These are phyloP conservation scores for Colletotrichum somersetense DNA, from an alignment of 2,329 filamentous ascomycete species.

Conservation along the genomic window DNA sequence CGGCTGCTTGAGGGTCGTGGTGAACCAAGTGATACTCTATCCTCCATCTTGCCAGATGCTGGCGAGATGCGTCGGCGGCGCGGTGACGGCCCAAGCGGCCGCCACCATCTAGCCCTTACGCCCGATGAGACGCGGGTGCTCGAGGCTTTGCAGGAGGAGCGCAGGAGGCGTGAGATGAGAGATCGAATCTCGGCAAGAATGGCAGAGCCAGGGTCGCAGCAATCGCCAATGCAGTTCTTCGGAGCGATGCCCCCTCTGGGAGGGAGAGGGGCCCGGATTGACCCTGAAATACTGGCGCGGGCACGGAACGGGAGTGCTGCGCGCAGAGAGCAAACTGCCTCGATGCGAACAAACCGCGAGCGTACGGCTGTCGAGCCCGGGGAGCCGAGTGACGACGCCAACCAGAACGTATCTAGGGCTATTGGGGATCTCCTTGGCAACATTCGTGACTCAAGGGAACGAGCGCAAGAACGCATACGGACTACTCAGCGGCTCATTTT, in stretches of 20 bases:
- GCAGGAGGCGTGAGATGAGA: constrained; percentile 61
- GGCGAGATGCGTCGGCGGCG: constrained; percentile 36
- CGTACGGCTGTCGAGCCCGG: constrained; percentile 11
- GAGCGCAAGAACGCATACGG: constrained; percentile 51
- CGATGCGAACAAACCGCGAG: constrained; percentile 18
- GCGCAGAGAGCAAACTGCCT: constrained; percentile 29
- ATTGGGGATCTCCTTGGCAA: constrained; percentile 55
- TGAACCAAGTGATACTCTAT: constrained; percentile 56
- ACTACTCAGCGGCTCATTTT: constrained; percentile 50
- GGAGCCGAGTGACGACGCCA: constrained; percentile 38
- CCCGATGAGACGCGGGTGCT: constrained; percentile 68
- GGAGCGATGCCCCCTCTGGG: constrained; percentile 17
- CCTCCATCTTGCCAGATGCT: constrained; percentile 45
- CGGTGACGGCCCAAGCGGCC: constrained; percentile 31
- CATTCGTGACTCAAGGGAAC: constrained; percentile 54
- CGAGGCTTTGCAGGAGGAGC: constrained; percentile 67
- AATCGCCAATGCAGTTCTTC: constrained; percentile 19
- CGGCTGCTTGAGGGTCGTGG: constrained; percentile 62
- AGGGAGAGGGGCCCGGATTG: constrained; percentile 25
- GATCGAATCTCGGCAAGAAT: constrained; percentile 40
- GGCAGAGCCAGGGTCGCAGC: constrained; percentile 35
- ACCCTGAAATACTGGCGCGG: constrained; percentile 45
- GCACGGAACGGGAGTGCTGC: constrained; percentile 51
- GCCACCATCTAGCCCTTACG: constrained; percentile 60
- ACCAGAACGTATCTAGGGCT: constrained; percentile 51